Percentiles rank a stretch among this genome's conserved stretches.
These are phyloP conservation scores for Fusarium liriodendri DNA, from an alignment of 2,329 filamentous ascomycete species.

Conservation along the genomic window DNA sequence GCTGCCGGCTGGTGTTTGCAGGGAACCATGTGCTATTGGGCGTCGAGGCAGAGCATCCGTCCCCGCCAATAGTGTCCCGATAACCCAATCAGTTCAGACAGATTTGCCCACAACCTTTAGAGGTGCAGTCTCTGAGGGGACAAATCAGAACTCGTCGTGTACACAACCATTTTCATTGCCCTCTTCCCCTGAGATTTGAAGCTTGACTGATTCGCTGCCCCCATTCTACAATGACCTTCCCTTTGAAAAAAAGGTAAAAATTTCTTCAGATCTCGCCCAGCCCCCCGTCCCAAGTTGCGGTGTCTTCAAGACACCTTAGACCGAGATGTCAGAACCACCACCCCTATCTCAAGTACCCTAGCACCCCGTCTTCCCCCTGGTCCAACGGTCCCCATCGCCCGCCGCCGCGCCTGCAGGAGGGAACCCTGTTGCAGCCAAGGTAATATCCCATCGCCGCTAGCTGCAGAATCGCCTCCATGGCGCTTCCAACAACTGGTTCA, in stretches of 20 bases:
- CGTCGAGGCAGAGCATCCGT: not conserved
- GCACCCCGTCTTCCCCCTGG: conserved; percentile 11
- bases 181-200: conserved; percentile 5
- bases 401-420: conserved; percentile 43
- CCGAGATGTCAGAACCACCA: conserved; percentile 15
- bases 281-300: conserved; percentile 26
- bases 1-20: conserved; percentile 2
- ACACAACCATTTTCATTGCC: not conserved
- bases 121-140: conserved; percentile 14
- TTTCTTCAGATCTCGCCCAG: not conserved
- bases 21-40: conserved; percentile 25
- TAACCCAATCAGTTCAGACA: conserved; percentile 33
- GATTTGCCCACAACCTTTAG: conserved; percentile 32
- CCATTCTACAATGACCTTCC: not conserved
- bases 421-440: conserved; percentile 45
- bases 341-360: conserved; percentile 29
- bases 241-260: not conserved
- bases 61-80: conserved; percentile 25
- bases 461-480: conserved; percentile 43
- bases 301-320: conserved; percentile 17
- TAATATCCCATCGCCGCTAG: conserved; percentile 47
- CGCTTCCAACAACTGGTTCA: conserved; percentile 45
- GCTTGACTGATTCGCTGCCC: conserved; percentile 1
- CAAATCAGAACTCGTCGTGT: conserved; percentile 28
- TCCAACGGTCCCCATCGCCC: conserved; percentile 32